Conservation (phyloP, 2,329 filamentous ascomycete genomes). For the Fusarium buharicum region DNA sequence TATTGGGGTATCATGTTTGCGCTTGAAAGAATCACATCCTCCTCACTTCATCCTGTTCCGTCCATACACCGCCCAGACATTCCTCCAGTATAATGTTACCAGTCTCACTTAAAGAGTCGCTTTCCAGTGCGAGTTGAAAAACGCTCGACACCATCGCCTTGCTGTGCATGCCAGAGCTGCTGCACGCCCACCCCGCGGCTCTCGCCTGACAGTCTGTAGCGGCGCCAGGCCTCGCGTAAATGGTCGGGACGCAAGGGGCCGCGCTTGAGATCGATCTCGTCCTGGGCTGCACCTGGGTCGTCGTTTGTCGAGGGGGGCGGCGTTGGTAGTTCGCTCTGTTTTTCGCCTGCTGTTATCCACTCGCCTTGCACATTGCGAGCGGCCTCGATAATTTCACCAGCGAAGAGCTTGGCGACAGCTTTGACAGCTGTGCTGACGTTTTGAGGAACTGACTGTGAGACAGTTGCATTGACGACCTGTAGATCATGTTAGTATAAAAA, state of each 20-base stretch:
- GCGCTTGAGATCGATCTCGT: conserved; percentile 49
- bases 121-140: conserved; percentile 65
- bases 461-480: conserved; percentile 80
- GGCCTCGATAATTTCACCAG: conserved; percentile 78
- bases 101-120: conserved; percentile 62
- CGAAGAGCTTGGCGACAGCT: conserved; percentile 79
- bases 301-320: conserved; percentile 53
- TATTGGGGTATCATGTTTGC: conserved; percentile 36
- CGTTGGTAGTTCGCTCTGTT: conserved; percentile 63
- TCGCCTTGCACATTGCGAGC: conserved; percentile 77
- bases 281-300: conserved; percentile 45
- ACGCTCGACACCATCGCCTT: conserved; percentile 67
- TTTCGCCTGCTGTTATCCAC: conserved; percentile 71
- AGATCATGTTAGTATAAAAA: conserved; percentile 15
- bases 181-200: conserved; percentile 71
- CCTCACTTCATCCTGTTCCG: background rate
- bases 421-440: conserved; percentile 81
- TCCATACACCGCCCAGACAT: background rate
- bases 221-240: conserved; percentile 75
- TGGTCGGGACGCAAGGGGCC: conserved; percentile 78
- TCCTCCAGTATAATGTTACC: conserved; percentile 1
- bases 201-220: conserved; percentile 72
- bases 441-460: conserved; percentile 79
- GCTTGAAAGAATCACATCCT: conserved; percentile 27
- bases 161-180: conserved; percentile 70